These are phyloP conservation scores for Coccomyxa sp. DNA, from an alignment of 139 green algal genomes.

Conservation along the genomic window DNA sequence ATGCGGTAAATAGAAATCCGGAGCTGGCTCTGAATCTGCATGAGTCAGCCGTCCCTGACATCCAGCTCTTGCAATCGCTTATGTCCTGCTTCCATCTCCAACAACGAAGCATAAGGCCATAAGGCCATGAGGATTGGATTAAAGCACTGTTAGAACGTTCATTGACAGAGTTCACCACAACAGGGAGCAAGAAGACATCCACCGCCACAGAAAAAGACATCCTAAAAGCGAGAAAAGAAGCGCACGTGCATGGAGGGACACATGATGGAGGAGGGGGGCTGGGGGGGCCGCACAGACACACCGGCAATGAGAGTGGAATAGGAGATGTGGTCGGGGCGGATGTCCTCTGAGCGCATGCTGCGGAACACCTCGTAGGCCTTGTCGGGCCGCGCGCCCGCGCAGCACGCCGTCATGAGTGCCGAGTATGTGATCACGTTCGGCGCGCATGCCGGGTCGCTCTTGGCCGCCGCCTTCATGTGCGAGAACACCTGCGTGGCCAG, in stretches of 20 bases:
- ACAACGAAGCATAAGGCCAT: neutral
- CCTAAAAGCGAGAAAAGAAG: too few species aligned
- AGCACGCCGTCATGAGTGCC: conserved; percentile 35
- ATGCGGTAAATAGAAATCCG: neutral
- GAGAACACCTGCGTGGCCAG: conserved; percentile 23
- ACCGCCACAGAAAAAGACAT: neutral
- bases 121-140: too few species aligned
- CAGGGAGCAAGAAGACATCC: too few species aligned
- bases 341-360: neutral
- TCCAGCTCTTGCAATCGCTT: neutral
- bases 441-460: neutral
- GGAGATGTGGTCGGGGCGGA: conserved; percentile 2
- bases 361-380: conserved; percentile 7
- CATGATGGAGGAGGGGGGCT: too few species aligned
- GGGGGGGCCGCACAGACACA: neutral
- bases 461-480: conserved; percentile 18
- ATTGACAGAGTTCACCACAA: neutral
- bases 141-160: too few species aligned
- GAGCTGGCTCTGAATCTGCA: neutral
- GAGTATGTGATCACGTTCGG: conserved; percentile 51
- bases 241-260: neutral
- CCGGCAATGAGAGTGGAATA: conserved; percentile 12
- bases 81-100: too few species aligned
- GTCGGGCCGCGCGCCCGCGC: conserved; percentile 2
- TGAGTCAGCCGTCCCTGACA: neutral